These are phyloP conservation scores for Ziziphus jujuba DNA, from an alignment of 306 rosid species.

Conservation along the genomic window DNA sequence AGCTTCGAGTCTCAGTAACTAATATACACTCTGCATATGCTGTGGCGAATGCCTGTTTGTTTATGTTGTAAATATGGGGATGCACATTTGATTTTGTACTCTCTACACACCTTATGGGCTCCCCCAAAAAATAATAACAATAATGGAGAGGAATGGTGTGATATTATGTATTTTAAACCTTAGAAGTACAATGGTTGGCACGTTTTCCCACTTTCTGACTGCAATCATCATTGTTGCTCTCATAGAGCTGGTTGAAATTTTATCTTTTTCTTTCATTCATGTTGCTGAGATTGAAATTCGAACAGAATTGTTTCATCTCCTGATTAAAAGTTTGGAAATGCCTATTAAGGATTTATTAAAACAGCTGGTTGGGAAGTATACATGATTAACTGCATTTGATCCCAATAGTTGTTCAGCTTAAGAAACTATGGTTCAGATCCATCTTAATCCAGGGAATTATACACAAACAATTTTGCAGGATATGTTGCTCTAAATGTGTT, in stretches of 20 bases:
- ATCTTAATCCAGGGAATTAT: no score
- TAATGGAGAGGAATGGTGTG: conserved; percentile 16
- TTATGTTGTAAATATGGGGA: conserved; percentile 51
- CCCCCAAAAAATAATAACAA: conserved; percentile 5
- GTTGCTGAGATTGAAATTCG: not conserved
- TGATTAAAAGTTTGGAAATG: no score
- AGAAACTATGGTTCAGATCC: no score
- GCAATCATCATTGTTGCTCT: not conserved
- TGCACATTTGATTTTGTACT: conserved; percentile 31
- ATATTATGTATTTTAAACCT: not conserved
- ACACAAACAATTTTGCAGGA: no score
- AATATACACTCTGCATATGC: conserved; percentile 12
- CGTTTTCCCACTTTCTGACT: no score
- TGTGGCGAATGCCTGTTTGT: conserved; percentile 34
- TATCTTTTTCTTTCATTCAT: not conserved
- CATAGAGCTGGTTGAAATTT: not conserved
- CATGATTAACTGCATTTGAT: no score
- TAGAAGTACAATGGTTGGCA: not conserved
- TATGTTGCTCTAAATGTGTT: no score
- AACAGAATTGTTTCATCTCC: not conserved
- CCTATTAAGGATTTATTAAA: no score
- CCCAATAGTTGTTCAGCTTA: no score
- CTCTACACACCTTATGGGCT: conserved; percentile 37
- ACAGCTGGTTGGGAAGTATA: no score
- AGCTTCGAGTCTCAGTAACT: conserved; percentile 19